Evolutionary conservation across 1,284 basidiomycete genomes (phyloP).

Genomic region (Cutaneotrichosporon sp.): DNA sequence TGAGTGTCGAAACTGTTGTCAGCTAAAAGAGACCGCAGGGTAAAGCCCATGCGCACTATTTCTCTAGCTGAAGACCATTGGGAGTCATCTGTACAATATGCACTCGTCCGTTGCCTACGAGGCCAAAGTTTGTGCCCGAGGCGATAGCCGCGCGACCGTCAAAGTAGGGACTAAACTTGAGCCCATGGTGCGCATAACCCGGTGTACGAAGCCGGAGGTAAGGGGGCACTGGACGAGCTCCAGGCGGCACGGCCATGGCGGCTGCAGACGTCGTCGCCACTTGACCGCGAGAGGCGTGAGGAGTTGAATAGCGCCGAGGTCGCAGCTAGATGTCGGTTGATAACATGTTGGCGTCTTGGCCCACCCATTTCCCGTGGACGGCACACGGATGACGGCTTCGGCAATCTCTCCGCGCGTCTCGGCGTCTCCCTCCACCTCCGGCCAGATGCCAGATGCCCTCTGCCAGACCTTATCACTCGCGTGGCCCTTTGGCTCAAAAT

Average conservation of each 20-base stretch:
- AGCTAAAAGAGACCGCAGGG: conserved; percentile 12
- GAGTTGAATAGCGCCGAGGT: too few relatives aligned
- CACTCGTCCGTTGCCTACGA: conserved; percentile 87
- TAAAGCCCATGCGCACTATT: too few relatives aligned
- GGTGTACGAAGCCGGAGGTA: conserved; percentile 53
- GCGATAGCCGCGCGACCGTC: conserved; percentile 74
- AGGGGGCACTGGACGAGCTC: conserved; percentile 7
- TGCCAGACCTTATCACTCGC: too few relatives aligned
- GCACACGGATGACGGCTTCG: too few relatives aligned
- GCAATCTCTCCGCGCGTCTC: too few relatives aligned
- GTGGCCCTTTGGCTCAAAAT: too few relatives aligned
- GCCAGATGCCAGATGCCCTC: too few relatives aligned
- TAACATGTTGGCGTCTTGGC: too few relatives aligned
- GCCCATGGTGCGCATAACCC: conserved; percentile 78
- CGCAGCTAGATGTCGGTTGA: too few relatives aligned
- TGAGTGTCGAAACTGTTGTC: conserved; percentile 77
- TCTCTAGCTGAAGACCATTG: conserved; percentile 57
- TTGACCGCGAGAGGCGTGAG: too few relatives aligned
- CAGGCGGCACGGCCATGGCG: not conserved
- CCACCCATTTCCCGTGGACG: too few relatives aligned
- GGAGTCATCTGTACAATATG: conserved; percentile 60
- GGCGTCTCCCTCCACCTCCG: too few relatives aligned
- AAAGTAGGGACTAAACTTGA: conserved; percentile 92
- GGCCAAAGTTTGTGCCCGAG: conserved; percentile 87
- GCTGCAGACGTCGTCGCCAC: not conserved